Percentiles rank a stretch among this genome's conserved stretches.
Evolutionary conservation across 2,329 filamentous ascomycete species (phyloP).

Genomic region (Kalaharituber pfeilii): DNA sequence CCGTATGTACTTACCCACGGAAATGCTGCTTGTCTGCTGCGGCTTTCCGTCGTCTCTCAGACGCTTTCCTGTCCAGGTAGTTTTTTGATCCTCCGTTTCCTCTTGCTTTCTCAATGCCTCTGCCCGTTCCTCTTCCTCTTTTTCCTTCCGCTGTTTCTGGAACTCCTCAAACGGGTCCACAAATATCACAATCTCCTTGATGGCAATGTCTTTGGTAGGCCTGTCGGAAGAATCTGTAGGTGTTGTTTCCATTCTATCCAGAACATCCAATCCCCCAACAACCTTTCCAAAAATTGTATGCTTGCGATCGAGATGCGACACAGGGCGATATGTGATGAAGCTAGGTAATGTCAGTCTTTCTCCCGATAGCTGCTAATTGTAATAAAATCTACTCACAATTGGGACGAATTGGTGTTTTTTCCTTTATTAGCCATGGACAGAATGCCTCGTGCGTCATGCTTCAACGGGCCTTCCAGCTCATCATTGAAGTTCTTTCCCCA

Average conservation of each 20-base stretch:
- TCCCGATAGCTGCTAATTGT: not conserved
- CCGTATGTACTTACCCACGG: constrained; percentile 73
- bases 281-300: constrained; percentile 87
- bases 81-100: constrained; percentile 68
- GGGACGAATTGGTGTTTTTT: constrained; percentile 88
- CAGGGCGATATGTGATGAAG: constrained; percentile 77
- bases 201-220: constrained; percentile 60
- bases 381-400: constrained; percentile 38
- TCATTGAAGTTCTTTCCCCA: constrained; percentile 93
- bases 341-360: too few species aligned
- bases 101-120: constrained; percentile 46
- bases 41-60: constrained; percentile 51
- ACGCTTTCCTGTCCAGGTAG: constrained; percentile 92
- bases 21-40: constrained; percentile 29
- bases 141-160: constrained; percentile 51
- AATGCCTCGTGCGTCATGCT: constrained; percentile 65
- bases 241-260: constrained; percentile 60
- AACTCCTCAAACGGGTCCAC: constrained; percentile 95
- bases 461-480: constrained; percentile 75
- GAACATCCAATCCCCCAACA: constrained; percentile 54
- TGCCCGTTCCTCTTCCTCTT: constrained; percentile 40
- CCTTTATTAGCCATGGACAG: constrained; percentile 97
- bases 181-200: constrained; percentile 69
- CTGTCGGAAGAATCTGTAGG: constrained; percentile 58
- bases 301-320: constrained; percentile 77